A percentile compares a stretch with the other conserved stretches of the same genome.
phyloP scores from a whole-genome alignment of 345 rosid species.

The Jatropha curcas region DNA sequence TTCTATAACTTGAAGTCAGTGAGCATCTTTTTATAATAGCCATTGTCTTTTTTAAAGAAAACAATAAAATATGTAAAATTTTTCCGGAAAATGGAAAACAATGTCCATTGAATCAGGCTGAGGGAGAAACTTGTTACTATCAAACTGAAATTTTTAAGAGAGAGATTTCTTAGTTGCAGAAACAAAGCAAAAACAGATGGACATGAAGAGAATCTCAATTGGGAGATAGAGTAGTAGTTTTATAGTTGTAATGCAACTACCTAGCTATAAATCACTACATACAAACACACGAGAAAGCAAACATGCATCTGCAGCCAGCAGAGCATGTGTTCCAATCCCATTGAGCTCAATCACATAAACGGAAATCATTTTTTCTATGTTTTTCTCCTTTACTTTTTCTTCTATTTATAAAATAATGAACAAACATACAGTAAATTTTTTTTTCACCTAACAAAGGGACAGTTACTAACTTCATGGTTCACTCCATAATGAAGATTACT shows the following conservation, averaged over 20 bases:
- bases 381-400: neutral
- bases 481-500: neutral
- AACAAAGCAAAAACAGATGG: neutral
- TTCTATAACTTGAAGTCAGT: neutral
- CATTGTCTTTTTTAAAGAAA: neutral
- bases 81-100: neutral
- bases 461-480: neutral
- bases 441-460: neutral
- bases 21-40: neutral
- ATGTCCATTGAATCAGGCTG: neutral
- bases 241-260: neutral
- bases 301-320: neutral
- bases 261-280: neutral
- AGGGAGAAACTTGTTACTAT: neutral
- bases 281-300: neutral
- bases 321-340: neutral
- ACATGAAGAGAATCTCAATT: neutral
- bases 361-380: neutral
- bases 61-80: neutral
- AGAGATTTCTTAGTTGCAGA: neutral
- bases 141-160: neutral
- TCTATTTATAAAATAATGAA: neutral
- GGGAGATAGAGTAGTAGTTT: neutral
- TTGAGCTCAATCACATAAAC: neutral
- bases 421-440: neutral